phyloP scores from a whole-genome alignment of 306 rosid genomes.

The Trifolium repens region DNA sequence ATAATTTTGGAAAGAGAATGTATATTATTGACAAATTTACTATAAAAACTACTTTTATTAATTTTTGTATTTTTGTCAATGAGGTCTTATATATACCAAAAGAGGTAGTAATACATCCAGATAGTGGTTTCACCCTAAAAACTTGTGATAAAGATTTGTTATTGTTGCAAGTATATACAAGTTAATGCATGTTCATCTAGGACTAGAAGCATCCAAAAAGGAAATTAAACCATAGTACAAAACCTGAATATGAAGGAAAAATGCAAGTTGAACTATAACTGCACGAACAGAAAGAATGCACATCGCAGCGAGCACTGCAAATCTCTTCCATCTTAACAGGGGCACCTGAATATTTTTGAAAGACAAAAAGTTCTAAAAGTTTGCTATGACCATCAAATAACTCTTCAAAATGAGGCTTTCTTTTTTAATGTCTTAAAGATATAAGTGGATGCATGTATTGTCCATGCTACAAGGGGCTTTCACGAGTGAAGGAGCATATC shows the following conservation, averaged over 20 bases:
- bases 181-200: conserved; percentile 27
- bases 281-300: conserved; percentile 97
- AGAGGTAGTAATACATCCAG: no score
- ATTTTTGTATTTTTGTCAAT: no score
- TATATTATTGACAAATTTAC: not conserved
- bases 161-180: conserved; percentile 3
- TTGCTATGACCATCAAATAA: conserved; percentile 17
- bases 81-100: no score
- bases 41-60: no score
- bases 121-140: conserved; percentile 18
- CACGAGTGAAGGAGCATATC: not conserved
- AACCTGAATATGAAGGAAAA: conserved; percentile 97
- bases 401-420: conserved; percentile 27
- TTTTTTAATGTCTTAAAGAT: conserved; percentile 13
- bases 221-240: conserved; percentile 22
- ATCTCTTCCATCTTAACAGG: conserved; percentile 92
- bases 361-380: conserved; percentile 3
- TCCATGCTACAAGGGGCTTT: not conserved
- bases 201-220: conserved; percentile 17
- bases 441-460: not conserved
- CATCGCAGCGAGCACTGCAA: conserved; percentile 88
- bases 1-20: not conserved
- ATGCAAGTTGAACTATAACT: conserved; percentile 94
- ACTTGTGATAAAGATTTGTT: conserved; percentile 26
- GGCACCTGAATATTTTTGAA: conserved; percentile 67